Evolutionary conservation across 2,329 filamentous ascomycete genomes (phyloP), one percentile per base, ranked within the genome.

Genomic region (Penicillium sp.): DNA sequence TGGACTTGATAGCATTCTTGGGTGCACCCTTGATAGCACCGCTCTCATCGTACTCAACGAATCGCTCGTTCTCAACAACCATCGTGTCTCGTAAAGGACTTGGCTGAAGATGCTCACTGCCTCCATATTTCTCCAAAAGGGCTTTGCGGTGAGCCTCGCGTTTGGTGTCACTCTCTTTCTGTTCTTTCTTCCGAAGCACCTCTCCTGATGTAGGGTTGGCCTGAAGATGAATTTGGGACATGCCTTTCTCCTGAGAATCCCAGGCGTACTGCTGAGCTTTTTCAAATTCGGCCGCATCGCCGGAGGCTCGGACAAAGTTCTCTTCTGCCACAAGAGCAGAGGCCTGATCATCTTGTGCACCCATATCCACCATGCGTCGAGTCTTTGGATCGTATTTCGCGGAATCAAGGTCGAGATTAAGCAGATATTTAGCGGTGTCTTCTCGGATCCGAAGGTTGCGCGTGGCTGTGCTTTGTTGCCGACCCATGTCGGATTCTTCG

Each of bases 361-460:
- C 90, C 57, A 84, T 85, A 67, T 95, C 90, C 21, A 95, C 88
- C 80, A 99, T 90, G 8, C 89, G 87, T 64, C 94, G 83, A 12
- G 92, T 96, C 70, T 99, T 99, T 0, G 94, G 94, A 67, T 99
- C 93, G 74, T 99, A 99, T 71, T 95, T 95, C 1, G 95, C 94
- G 1, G 92, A 96, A 66, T 99, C 94, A 2, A 96, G 81, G 68
- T 99, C 94, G 26, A 99, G 83, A 68, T 97, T 97, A 8, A 96
- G 78, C 2, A 99, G 80, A 69, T 99, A 99, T 67, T 96, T 97
- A 21, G 94, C 94, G 0, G 94, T 99, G 70, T 99, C 94, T 75
- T 99, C 94, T 70, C 94, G 84, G 70, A 99, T 85, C 58, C 94
- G 85, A 52, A 99, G 79, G 68, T 97, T 95, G 53, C 91, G 83